phyloP scores from a whole-genome alignment of 2,329 filamentous ascomycete genomes.

The Didymella sp. region DNA sequence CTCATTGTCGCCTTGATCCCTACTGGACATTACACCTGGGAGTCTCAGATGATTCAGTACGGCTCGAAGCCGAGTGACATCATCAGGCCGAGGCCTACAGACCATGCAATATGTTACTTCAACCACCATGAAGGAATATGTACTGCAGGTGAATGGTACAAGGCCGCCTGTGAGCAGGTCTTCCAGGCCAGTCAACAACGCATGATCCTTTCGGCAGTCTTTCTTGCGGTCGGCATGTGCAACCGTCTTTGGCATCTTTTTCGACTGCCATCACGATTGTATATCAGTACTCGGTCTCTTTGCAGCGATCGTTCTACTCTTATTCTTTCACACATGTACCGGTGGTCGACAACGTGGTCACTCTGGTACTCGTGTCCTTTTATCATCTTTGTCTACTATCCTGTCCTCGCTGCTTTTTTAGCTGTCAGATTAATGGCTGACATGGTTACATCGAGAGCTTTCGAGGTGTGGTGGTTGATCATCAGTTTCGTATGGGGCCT shows the following conservation, averaged over 20 bases:
- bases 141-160: neutral
- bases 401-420: constrained; percentile 1
- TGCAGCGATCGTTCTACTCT: neutral
- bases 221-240: constrained; percentile 9
- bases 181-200: constrained; percentile 11
- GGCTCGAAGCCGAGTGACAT: neutral
- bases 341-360: neutral
- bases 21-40: constrained; percentile 17
- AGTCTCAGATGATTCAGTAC: neutral
- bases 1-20: constrained; percentile 16
- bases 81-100: constrained; percentile 5
- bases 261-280: neutral
- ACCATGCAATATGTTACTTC: constrained; percentile 6
- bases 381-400: constrained; percentile 4
- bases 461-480: constrained; percentile 21
- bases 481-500: constrained; percentile 16
- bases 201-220: constrained; percentile 8
- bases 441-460: constrained; percentile 12
- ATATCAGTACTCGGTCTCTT: neutral
- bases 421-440: constrained; percentile 9
- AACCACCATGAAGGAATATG: constrained; percentile 1
- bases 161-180: neutral
- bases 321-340: neutral
- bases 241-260: constrained; percentile 14
- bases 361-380: constrained; percentile 1